A percentile compares a stretch with the other conserved stretches of the same genome.
Evolutionary conservation across 1,139 yeast species (phyloP).

Genomic region (Debaryomycetaceae sp.): DNA sequence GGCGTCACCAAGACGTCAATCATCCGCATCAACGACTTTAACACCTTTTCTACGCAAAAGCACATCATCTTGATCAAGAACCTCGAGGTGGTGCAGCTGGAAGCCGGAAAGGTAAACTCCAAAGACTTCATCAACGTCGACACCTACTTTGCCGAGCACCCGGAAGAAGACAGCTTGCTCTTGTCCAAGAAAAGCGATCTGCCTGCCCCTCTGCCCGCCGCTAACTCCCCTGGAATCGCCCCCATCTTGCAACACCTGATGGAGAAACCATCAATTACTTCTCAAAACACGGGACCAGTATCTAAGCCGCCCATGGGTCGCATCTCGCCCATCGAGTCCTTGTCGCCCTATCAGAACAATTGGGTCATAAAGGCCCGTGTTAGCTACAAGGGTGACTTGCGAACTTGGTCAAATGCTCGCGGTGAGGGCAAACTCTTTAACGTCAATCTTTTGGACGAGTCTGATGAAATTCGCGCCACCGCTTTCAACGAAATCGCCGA

Average conservation of each 20-base stretch:
- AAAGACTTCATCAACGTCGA: slow-evolving; percentile 34
- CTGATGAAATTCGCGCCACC: slow-evolving; percentile 94
- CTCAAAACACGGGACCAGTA: slow-evolving; percentile 5
- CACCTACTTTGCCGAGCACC: slow-evolving; percentile 43
- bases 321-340: slow-evolving; percentile 68
- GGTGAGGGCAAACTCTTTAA: slow-evolving; percentile 89
- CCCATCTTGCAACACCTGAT: slow-evolving; percentile 3
- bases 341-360: slow-evolving; percentile 81
- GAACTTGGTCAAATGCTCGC: slow-evolving; percentile 76
- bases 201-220: slow-evolving; percentile 2
- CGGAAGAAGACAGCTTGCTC: slow-evolving; percentile 35
- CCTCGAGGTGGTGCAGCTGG: slow-evolving; percentile 33
- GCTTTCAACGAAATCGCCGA: slow-evolving; percentile 88
- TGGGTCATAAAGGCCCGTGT: slow-evolving; percentile 95
- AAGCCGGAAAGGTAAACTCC: slow-evolving; percentile 28
- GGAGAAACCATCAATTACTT: slow-evolving; percentile 4
- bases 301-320: slow-evolving; percentile 9
- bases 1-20: slow-evolving; percentile 27
- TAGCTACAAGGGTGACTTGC: slow-evolving; percentile 75
- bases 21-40: slow-evolving; percentile 29
- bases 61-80: slow-evolving; percentile 46
- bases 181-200: slow-evolving; percentile 9
- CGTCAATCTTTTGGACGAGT: slow-evolving; percentile 82
- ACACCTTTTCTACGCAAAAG: slow-evolving; percentile 39
- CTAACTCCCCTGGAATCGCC: slow-evolving; percentile 1